Evolutionary conservation across 306 rosid genomes (phyloP).

Genomic region (Hippophae gyantsensis): DNA sequence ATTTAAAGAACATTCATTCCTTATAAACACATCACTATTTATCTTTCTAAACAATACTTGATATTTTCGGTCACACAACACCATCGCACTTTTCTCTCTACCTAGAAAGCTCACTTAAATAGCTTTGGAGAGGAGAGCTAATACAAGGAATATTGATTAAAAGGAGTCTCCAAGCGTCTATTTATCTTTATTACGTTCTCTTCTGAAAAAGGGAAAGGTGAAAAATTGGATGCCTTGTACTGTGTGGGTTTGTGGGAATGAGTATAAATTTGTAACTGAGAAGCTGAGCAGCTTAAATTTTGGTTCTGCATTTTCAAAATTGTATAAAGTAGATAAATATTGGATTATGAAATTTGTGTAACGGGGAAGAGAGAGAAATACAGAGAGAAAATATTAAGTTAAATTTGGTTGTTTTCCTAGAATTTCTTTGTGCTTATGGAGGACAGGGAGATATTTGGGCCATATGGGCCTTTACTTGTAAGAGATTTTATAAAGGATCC

Average conservation of each 20-base stretch:
- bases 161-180: not conserved
- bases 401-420: not conserved
- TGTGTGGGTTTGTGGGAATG: conserved; percentile 24
- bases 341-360: conserved; percentile 20
- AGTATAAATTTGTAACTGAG: conserved; percentile 18
- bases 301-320: conserved; percentile 46
- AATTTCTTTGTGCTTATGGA: conserved; percentile 2
- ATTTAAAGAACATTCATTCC: too few relatives aligned
- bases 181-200: conserved; percentile 13
- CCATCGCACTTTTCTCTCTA: conserved; percentile 15
- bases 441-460: conserved; percentile 22
- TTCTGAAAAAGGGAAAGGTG: conserved; percentile 19
- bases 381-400: not conserved
- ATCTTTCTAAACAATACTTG: too few relatives aligned
- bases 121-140: conserved; percentile 34
- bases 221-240: conserved; percentile 14
- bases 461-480: too few relatives aligned
- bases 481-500: too few relatives aligned
- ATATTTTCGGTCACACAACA: too few relatives aligned
- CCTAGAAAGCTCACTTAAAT: conserved; percentile 6
- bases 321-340: conserved; percentile 46
- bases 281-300: conserved; percentile 50
- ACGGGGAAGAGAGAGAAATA: conserved; percentile 11
- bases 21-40: too few relatives aligned
- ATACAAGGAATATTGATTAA: conserved; percentile 34